These are phyloP conservation scores for Carallia pectinifolia DNA, from an alignment of 345 rosid genomes.

Conservation along the genomic window DNA sequence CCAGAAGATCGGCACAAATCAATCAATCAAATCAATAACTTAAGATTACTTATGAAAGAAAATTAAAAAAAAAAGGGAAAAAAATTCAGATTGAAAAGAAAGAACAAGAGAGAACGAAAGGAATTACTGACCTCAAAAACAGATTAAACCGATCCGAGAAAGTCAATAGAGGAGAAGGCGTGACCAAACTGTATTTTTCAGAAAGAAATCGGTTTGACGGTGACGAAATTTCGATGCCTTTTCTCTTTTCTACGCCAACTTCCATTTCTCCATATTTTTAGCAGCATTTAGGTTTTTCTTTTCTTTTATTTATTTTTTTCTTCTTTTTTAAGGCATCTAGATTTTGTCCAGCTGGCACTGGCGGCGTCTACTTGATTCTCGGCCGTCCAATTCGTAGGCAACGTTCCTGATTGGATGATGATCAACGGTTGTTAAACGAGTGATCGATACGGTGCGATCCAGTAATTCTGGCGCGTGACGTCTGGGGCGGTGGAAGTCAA, in stretches of 20 bases:
- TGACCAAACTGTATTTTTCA: no score
- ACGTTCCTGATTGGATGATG: no score
- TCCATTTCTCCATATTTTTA: neutral
- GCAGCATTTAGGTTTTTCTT: no score
- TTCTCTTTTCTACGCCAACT: neutral
- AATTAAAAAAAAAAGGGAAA: neutral
- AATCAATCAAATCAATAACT: neutral
- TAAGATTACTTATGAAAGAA: neutral
- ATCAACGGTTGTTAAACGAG: no score
- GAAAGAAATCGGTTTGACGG: neutral
- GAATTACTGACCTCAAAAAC: conserved; percentile 20
- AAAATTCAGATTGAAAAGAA: neutral
- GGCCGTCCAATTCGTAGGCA: no score
- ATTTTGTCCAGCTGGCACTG: no score
- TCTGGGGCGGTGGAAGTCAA: no score
- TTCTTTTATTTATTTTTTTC: no score
- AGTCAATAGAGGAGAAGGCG: conserved; percentile 9
- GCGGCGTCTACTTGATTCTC: no score
- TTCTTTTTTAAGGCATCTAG: no score
- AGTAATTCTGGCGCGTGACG: no score
- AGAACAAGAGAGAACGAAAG: neutral
- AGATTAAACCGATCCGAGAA: conserved; percentile 15
- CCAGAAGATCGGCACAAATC: conserved; percentile 1
- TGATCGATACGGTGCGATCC: no score
- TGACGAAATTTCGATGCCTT: neutral